Evolutionary conservation across 2,329 filamentous ascomycete genomes (phyloP), one percentile per base, ranked within the genome.

Genomic region (Neophaeococcomyces mojaviensis): DNA sequence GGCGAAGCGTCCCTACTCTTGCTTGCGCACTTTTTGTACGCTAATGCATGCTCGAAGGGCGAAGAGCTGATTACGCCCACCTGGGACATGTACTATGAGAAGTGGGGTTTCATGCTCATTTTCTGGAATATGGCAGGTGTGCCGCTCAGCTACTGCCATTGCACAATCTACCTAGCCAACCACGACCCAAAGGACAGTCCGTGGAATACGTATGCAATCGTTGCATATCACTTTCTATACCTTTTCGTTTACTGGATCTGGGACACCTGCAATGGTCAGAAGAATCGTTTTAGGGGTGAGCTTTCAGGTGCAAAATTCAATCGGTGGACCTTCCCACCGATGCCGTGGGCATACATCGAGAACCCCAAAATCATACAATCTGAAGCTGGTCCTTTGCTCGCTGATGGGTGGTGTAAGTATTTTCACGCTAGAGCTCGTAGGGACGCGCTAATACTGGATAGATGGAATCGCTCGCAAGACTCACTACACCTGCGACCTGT

Each of bases 1-100:
- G 82, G 81, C n/a, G 87, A 95, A 64, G 84, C 92, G 44, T 72
- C 76, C 52, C 92, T 95, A 70, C 69, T 95, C 35, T 68, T 94
- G 54, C 82, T 95, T 78, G 89, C 88, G 1, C 88, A 94, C 68
- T 95, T 84, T 68, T 76, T 95, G 37, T 95, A 95, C 60, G 87
- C 88, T 61, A 92, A 94, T 64, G 88, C 88, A 44, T 95, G 88
- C 71, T 81, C 83, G 57, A 95, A 95, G 71, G 89, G 85, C 39
- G 88, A 95, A 68, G 87, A 95, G 68, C 78, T 88, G 62, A 95
- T 95, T 65, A 78, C 88, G 49, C 85, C 85, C 7, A 92, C 87
- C 40, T 95, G 88, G 81, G 88, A 95, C 60, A 94, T 95, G 84
- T 94, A 94, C 73, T 90, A 88, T 59, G 88, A 95, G 74, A 95